These are phyloP conservation scores for Lasiosphaeris hirsuta DNA, from an alignment of 495 filamentous ascomycete genomes.

Conservation along the genomic window DNA sequence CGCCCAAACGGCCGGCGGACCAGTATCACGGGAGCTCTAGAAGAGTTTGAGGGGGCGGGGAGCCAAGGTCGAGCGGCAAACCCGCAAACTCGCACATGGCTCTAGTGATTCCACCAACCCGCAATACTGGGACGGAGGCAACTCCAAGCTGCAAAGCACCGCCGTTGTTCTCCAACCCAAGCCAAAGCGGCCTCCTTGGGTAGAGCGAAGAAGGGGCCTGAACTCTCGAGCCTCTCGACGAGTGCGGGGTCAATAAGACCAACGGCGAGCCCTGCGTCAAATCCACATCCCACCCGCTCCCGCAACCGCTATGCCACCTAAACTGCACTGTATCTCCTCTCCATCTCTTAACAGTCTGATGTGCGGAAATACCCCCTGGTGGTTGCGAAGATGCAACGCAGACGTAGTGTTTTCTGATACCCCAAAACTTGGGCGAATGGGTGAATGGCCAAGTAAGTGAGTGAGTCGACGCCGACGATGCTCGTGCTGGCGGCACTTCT, in stretches of 20 bases:
- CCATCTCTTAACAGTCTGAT: too few relatives aligned
- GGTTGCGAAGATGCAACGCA: not conserved
- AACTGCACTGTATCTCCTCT: too few relatives aligned
- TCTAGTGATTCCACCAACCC: too few relatives aligned
- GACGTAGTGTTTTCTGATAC: too few relatives aligned
- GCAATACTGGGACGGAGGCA: too few relatives aligned
- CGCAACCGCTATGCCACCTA: not conserved
- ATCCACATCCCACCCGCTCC: not conserved
- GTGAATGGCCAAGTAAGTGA: too few relatives aligned
- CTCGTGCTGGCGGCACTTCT: conserved; percentile 15
- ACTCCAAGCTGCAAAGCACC: not conserved
- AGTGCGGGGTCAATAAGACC: conserved; percentile 22
- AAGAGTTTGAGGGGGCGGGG: too few relatives aligned
- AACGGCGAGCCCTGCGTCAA: not conserved
- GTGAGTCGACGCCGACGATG: not conserved
- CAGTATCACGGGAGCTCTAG: too few relatives aligned
- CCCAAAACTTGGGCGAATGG: too few relatives aligned
- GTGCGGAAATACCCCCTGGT: not conserved
- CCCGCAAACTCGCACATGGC: too few relatives aligned
- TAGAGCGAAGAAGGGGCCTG: not conserved
- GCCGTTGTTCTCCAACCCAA: not conserved
- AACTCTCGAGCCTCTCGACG: conserved; percentile 27
- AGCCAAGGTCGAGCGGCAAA: too few relatives aligned
- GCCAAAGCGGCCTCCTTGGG: not conserved
- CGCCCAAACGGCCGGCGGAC: too few relatives aligned